Evolutionary conservation across 768 basidiomycete genomes (phyloP), one percentile per base, ranked within the genome.

Genomic region (Termitomyces sp.): DNA sequence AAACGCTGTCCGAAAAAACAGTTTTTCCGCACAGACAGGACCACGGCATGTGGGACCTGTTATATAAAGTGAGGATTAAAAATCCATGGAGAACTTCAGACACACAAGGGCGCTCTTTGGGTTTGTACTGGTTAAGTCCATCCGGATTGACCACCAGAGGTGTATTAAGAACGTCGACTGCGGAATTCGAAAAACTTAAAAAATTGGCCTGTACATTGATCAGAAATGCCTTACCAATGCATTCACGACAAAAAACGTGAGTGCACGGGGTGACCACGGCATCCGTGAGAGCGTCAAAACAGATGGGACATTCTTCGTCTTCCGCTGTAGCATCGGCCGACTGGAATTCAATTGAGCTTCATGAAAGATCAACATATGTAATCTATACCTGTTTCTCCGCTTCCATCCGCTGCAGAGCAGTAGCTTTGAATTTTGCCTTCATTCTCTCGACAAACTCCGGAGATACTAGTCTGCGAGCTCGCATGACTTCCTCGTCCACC

Each of bases 271-370:
- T 88, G 45, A 90, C 69, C 20, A 85, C 74, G 15, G 85, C 75
- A 56, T 84, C 77, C 1, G 76, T 80, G 67, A 83, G 76, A 4
- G 72, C 69, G 59, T 91, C 89, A 61, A 81, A 82, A 69, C 89
- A 91, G 58, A 92, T 83, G 0, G 86, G 80, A 65, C 90, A 92
- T 59, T 87, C 85, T 47, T 86, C 84, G 10, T 79, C 77, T 29
- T 83, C 81, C 1, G 77, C 76, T 14, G 77, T 76, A 8, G 80
- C 79, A 63, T 83, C 77, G 1, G 65, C 64, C 17, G 81, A 82
- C 83, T 87, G 20, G 15, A 37, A 43, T 17, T 29, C 4, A 40
- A 31, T 32, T 20, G 4, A 57, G 31, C 20, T 25, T n/a, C 10
- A 36, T 36, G 14, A 36, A 43, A 57, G 1, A 8, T 37, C 42